Evolutionary conservation across 805 yeast genomes (phyloP), one percentile per base, ranked within the genome.

Genomic region (Schwanniomyces vanrijiae): DNA sequence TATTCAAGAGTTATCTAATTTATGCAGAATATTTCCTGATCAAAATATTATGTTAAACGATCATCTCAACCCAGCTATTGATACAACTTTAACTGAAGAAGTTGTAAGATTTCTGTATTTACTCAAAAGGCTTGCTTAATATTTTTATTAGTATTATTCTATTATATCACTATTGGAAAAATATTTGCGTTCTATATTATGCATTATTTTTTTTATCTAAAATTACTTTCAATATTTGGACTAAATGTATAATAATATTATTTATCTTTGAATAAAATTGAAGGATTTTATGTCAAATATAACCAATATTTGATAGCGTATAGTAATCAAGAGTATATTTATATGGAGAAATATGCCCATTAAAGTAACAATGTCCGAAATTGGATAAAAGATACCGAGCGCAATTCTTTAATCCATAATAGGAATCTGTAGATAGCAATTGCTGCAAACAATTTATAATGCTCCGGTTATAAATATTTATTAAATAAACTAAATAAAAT

Each of bases 61-160:
- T 3, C 59, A 66, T 40, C 56, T 71, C 25, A 60, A 69, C 2
- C 69, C 74, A 3, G 56, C 63, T 6, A 59, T 69, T 10, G 75
- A 73, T 45, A 56, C 59, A 11, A 61, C 61, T 33, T 62, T 71
- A 39, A 64, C 69, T 33, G 65, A 62, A 54, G 77, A 73, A 50
- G 62, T 72, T n/a, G 51, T 71, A 19, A 55, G 77, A 14, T 58
- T 68, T 18, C 55, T 63, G 24, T 62, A 64, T 13, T 55, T 61
- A 16, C 54, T 63, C 55, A 56, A 52, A 39, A 56, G 45, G 45
- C 48, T 44, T 21, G 40, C 28, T 16, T 21, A 31, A 38, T 38
- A 26, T n/a, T 39, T 40, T 5, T 14, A 24, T n/a, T 21, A 26
- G 29, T 26, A 9, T 24, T 26, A 26, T 26, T 26, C 10, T 14